Conservation (phyloP, 352 stramenopile genomes). For the Phytophthora capsici region DNA sequence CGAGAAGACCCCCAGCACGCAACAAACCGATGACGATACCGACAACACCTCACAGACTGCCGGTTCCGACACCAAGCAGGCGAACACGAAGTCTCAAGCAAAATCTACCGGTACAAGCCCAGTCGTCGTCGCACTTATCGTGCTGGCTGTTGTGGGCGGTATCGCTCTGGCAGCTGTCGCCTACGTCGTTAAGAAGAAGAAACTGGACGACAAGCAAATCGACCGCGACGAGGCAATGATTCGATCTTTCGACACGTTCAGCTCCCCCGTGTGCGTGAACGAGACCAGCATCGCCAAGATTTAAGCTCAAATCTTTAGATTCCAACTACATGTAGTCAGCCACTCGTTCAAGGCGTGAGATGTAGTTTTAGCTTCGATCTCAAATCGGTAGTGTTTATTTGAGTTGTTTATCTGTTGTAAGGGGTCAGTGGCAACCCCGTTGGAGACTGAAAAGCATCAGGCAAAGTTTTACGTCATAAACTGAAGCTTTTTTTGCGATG, state of each 20-base stretch:
- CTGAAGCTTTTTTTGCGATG: background rate
- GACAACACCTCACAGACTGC: constrained; percentile 23
- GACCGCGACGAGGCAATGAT: constrained; percentile 30
- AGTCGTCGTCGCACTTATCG: constrained; percentile 30
- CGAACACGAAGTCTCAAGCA: constrained; percentile 21
- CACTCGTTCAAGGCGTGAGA: too few relatives aligned
- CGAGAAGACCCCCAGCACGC: constrained; percentile 23
- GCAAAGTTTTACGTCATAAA: constrained; percentile 14
- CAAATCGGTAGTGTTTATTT: constrained; percentile 14
- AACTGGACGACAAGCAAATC: constrained; percentile 34
- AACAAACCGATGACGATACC: constrained; percentile 12
- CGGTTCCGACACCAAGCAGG: constrained; percentile 27
- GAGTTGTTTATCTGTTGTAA: constrained; percentile 19
- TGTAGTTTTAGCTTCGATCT: constrained; percentile 2
- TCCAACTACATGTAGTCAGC: background rate
- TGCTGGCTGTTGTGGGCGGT: constrained; percentile 27
- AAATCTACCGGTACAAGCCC: constrained; percentile 24
- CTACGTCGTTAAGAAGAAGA: constrained; percentile 37
- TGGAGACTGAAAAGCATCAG: constrained; percentile 8
- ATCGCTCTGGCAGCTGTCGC: constrained; percentile 33
- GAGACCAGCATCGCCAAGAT: constrained; percentile 41
- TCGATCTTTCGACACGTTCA: constrained; percentile 38
- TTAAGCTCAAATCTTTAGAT: constrained; percentile 19
- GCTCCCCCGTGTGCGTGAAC: constrained; percentile 33
- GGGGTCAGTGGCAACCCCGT: constrained; percentile 19